Conservation (phyloP, 352 stramenopile genomes). For the Pythium aphanidermatum region DNA sequence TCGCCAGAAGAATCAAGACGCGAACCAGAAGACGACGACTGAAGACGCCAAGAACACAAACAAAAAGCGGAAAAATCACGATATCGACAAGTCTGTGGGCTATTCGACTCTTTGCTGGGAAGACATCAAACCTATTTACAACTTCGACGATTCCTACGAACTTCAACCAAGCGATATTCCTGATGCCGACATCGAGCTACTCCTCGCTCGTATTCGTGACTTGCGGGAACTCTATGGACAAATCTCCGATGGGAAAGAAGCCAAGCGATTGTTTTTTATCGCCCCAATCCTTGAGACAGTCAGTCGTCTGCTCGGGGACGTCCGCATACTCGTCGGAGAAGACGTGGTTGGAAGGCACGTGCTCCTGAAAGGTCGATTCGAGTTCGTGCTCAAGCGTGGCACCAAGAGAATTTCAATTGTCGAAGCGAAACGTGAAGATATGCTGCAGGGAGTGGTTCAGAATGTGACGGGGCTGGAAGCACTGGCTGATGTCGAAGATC, state of each 20-base stretch:
- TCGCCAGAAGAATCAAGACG: conserved; percentile 10
- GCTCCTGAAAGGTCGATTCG: conserved; percentile 15
- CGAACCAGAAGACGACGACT: too few species aligned
- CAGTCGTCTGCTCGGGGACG: conserved; percentile 12
- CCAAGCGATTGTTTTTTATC: conserved; percentile 15
- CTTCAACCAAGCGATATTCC: conserved; percentile 6
- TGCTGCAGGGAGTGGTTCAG: conserved; percentile 18
- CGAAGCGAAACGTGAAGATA: conserved; percentile 16
- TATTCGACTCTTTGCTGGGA: conserved; percentile 2
- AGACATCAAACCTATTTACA: conserved; percentile 9
- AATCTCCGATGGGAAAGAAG: conserved; percentile 9
- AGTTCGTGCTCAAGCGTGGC: conserved; percentile 24
- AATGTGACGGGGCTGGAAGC: conserved; percentile 19
- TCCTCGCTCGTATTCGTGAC: conserved; percentile 2
- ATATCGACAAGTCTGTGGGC: conserved; percentile 3
- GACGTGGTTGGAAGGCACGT: conserved; percentile 17
- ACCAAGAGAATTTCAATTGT: conserved; percentile 18
- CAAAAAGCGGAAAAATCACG: conserved; percentile 7
- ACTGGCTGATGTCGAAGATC: conserved; percentile 17
- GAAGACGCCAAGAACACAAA: too few species aligned
- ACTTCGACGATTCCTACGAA: conserved; percentile 7
- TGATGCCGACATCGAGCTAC: neutral
- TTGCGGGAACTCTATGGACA: conserved; percentile 11
- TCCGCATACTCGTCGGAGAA: conserved; percentile 18
- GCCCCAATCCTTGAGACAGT: conserved; percentile 17